A percentile compares a stretch with the other conserved stretches of the same genome.
These are phyloP conservation scores for Carnegiea gigantea DNA, from an alignment of 179 eudicot genomes.

Conservation along the genomic window DNA sequence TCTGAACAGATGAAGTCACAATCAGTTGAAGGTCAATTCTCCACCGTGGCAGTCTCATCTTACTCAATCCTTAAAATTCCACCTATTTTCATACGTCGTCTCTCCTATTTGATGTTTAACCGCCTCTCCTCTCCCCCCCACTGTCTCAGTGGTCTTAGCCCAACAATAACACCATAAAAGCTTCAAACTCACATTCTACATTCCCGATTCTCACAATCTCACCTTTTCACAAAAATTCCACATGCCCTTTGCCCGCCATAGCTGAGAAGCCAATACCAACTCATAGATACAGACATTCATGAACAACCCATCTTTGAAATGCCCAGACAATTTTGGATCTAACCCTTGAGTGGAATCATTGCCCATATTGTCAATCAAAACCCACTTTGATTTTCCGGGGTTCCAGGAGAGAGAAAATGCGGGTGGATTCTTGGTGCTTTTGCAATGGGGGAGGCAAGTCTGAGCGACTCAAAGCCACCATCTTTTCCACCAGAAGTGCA, in stretches of 20 bases:
- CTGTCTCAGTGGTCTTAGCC: background rate
- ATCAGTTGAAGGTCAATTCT: background rate
- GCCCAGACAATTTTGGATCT: constrained; percentile 16
- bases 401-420: constrained; percentile 36
- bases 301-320: constrained; percentile 18
- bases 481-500: constrained; percentile 59
- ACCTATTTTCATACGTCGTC: too few relatives aligned
- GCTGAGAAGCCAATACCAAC: background rate
- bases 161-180: background rate
- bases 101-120: background rate
- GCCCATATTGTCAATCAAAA: constrained; percentile 7
- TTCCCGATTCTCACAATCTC: background rate
- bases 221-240: background rate
- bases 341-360: constrained; percentile 14
- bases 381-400: background rate
- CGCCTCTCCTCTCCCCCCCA: background rate
- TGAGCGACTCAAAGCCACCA: constrained; percentile 66
- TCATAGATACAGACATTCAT: background rate
- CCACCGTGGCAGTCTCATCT: background rate
- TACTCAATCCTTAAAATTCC: background rate
- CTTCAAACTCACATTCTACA: background rate
- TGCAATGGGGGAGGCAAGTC: constrained; percentile 92
- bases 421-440: constrained; percentile 92
- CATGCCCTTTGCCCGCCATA: background rate
- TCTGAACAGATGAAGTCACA: too few relatives aligned